Conservation (phyloP, 805 yeast genomes). For the Barnettozyma sucrosica region DNA sequence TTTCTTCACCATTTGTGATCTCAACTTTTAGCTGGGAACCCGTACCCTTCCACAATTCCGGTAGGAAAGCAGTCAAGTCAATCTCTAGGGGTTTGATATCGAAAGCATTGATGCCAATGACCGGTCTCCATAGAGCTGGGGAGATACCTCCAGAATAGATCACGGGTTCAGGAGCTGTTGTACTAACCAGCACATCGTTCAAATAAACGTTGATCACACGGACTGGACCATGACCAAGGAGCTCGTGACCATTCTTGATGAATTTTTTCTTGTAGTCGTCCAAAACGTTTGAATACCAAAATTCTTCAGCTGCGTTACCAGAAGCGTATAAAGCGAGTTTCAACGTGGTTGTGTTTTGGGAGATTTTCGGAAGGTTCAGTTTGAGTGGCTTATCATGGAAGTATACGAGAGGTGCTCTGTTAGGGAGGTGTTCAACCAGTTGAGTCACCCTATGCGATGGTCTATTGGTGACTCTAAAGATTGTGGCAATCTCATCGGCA, state of each 20-base stretch:
- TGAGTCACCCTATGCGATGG: conserved; percentile 18
- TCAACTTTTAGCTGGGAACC: conserved; percentile 39
- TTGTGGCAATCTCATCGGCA: conserved; percentile 8
- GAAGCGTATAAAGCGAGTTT: conserved; percentile 55
- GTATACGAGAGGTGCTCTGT: conserved; percentile 40
- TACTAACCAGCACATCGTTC: conserved; percentile 52
- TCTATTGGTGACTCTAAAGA: conserved; percentile 18
- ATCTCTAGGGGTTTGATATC: conserved; percentile 66
- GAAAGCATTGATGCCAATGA: conserved; percentile 68
- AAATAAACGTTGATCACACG: conserved; percentile 60
- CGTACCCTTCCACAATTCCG: conserved; percentile 52
- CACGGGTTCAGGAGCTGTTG: conserved; percentile 64
- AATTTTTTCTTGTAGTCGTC: conserved; percentile 43
- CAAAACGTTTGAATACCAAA: conserved; percentile 66
- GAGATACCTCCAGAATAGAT: conserved; percentile 78
- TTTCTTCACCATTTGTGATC: conserved; percentile 45
- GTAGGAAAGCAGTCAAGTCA: conserved; percentile 66
- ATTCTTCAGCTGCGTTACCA: conserved; percentile 78
- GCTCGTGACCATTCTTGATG: conserved; percentile 32
- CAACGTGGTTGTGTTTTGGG: conserved; percentile 47
- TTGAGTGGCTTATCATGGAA: conserved; percentile 35
- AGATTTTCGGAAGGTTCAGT: conserved; percentile 39
- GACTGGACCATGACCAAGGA: conserved; percentile 64
- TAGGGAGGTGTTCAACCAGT: conserved; percentile 14
- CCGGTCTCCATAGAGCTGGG: conserved; percentile 77